Evolutionary conservation across 2,329 filamentous ascomycete species (phyloP).

Genomic region (Ascochyta lentis): DNA sequence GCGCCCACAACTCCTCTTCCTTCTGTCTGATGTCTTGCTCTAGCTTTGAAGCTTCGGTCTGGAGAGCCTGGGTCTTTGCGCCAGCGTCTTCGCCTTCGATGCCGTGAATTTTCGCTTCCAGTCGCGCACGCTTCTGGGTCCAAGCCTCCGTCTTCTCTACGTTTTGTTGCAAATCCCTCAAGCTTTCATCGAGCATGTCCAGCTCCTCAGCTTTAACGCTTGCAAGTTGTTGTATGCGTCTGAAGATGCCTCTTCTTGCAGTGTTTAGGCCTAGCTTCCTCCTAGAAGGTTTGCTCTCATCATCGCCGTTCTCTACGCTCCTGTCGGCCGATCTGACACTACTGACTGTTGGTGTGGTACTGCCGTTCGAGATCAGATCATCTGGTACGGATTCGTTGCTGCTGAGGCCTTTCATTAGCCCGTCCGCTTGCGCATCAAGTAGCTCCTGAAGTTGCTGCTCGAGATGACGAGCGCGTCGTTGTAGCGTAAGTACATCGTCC

Average conservation of each 20-base stretch:
- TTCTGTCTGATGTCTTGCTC: constrained; percentile 70
- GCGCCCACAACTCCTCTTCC: constrained; percentile 67
- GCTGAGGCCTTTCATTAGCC: constrained; percentile 58
- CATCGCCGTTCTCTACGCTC: constrained; percentile 26
- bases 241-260: constrained; percentile 69
- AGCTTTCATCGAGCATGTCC: constrained; percentile 63
- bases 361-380: constrained; percentile 56
- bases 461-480: constrained; percentile 61
- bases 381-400: constrained; percentile 45
- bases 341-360: constrained; percentile 56
- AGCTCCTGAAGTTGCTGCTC: constrained; percentile 64
- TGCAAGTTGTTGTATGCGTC: constrained; percentile 68
- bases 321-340: constrained; percentile 45
- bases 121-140: constrained; percentile 61
- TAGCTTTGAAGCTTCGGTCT: constrained; percentile 60
- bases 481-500: constrained; percentile 57
- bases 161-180: constrained; percentile 64
- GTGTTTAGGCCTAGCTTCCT: constrained; percentile 64
- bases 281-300: constrained; percentile 50
- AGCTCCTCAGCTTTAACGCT: constrained; percentile 73
- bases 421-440: constrained; percentile 67
- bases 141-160: constrained; percentile 67
- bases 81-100: constrained; percentile 64
- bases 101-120: constrained; percentile 62
- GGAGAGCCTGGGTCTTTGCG: constrained; percentile 60